Evolutionary conservation across 148 eudicot genomes (phyloP), one percentile per base, ranked within the genome.

Genomic region (Beta vulgaris): DNA sequence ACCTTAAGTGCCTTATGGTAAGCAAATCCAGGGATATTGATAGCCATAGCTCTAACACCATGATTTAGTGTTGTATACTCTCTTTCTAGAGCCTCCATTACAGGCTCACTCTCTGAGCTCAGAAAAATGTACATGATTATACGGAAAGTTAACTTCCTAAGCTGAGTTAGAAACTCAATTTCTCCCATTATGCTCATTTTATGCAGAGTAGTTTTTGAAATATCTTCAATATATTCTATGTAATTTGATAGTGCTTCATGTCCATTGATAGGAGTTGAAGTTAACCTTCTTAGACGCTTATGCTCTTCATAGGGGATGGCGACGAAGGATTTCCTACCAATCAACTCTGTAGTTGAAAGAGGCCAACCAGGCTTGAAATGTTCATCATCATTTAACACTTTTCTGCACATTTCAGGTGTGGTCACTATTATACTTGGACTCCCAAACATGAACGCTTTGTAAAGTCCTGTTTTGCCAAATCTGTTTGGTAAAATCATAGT

Each of bases 311-410:
- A 83, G 6, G 88, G 42, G 59, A 95, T 86, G 13, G 87, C 82
- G 4, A 87, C 73, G 59, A 95, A 95, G 1, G 99, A 95, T 71
- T 92, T 89, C 68, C 76, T 83, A 2, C 99, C 99, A 5, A 92
- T 88, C 49, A 95, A 87, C 71, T 85, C 80, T 35, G 65, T 15
- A 0, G 99, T 91, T 9, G 99, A 81, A 18, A 54, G 14, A 0
- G 98, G 99, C 99, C 99, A 95, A 2, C 99, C 99, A 9, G 92
- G 94, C 79, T 78, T 86, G 89, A 95, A 95, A 60, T 82, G n/a
- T 0, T 89, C 98, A 32, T 95, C 99, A 40, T 95, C 99, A 2
- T 83, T 84, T 26, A 95, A 68, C 4, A 92, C 91, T 82, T 74
- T 89, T 72, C 81, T 83, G 83, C 90, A 85, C n/a, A 78, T 77